Conservation (phyloP, 345 rosid genomes). For the Trapa bicornis region DNA sequence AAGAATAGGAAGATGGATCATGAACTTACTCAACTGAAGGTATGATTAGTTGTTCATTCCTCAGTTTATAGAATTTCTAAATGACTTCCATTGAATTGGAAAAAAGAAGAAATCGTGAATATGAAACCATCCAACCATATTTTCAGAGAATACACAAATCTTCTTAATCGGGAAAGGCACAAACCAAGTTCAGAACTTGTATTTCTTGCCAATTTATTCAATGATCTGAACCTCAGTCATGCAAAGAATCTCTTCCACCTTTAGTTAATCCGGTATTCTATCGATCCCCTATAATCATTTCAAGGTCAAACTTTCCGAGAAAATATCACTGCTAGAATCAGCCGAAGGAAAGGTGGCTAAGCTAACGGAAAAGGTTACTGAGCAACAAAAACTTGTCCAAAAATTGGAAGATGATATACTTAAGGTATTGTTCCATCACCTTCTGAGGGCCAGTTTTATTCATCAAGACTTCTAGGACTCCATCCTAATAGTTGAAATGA, state of each 20-base stretch:
- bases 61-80: neutral
- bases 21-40: constrained; percentile 88
- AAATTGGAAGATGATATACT: constrained; percentile 93
- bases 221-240: neutral
- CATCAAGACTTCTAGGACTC: too few species aligned
- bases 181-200: neutral
- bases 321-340: constrained; percentile 53
- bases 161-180: neutral
- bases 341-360: constrained; percentile 65
- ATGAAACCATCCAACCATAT: neutral
- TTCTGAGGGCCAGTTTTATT: neutral
- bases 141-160: neutral
- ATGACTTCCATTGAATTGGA: neutral
- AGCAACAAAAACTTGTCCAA: constrained; percentile 79
- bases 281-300: constrained; percentile 1
- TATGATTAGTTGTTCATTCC: constrained; percentile 12
- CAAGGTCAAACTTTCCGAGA: constrained; percentile 83
- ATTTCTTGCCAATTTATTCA: neutral
- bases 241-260: neutral
- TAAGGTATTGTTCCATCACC: constrained; percentile 35
- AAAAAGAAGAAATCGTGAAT: neutral
- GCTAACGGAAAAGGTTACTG: constrained; percentile 54
- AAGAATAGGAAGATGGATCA: constrained; percentile 97
- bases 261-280: neutral
- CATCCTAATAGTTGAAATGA: neutral